phyloP scores from a whole-genome alignment of 257 asterid genomes.

The Scutellaria baicalensis region DNA sequence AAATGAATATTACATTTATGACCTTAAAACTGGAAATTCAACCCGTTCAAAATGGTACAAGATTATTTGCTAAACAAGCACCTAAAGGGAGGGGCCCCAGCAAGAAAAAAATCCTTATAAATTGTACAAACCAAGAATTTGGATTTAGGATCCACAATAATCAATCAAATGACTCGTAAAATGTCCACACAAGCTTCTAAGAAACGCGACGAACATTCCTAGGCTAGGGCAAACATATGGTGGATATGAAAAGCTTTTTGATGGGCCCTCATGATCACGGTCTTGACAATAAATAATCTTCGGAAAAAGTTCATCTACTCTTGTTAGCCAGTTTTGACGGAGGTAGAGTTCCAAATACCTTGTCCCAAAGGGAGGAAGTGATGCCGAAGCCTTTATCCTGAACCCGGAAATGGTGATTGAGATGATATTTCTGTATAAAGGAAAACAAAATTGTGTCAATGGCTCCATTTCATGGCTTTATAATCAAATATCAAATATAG shows the following conservation, averaged over 20 bases:
- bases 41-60: not conserved
- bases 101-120: no score
- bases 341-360: slow-evolving; percentile 79
- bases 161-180: not conserved
- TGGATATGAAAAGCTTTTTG: not conserved
- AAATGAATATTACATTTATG: not conserved
- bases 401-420: slow-evolving; percentile 86
- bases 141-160: not conserved
- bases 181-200: slow-evolving; percentile 9
- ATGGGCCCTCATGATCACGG: not conserved
- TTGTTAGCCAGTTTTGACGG: slow-evolving; percentile 41
- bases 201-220: slow-evolving; percentile 11
- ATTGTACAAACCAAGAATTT: no score
- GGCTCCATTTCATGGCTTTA: not conserved
- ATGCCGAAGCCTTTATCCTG: slow-evolving; percentile 87
- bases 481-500: no score
- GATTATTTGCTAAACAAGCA: slow-evolving; percentile 4
- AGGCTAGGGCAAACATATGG: slow-evolving; percentile 10
- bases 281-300: not conserved
- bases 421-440: slow-evolving; percentile 69
- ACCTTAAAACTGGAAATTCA: not conserved
- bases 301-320: slow-evolving; percentile 26
- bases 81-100: no score
- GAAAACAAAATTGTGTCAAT: not conserved
- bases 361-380: slow-evolving; percentile 88